Evolutionary conservation across 495 filamentous ascomycete genomes (phyloP), one percentile per base, ranked within the genome.

Genomic region (Bryoglossum gracile): DNA sequence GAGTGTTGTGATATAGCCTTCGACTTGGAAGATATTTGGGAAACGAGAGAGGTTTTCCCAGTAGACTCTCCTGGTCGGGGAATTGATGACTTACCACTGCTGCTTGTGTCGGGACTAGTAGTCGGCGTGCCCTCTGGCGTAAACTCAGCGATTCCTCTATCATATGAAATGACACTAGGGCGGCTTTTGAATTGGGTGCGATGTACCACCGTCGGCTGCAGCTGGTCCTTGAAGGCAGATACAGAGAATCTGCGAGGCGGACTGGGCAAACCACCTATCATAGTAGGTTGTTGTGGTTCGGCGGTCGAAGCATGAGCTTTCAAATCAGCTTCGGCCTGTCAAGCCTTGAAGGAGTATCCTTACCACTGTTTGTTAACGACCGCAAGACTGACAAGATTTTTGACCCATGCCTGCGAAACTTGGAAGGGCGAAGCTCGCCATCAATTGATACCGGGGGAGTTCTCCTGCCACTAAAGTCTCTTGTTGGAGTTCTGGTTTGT

Each of bases 151-250:
- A 44, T 22, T 13, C 16, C 53, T 49, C 45, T 53, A 16, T 56
- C 57, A 32, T 48, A 36, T 9, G 52, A 56, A 18, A 55, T 51
- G 18, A 57, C 14, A 17, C 50, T 52, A 23, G 58, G 58, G 14
- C 58, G 36, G 21, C 53, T 58, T 44, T 71, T 72, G 24, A 61
- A 56, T 21, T 63, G 53, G 21, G 62, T 43, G 28, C 72, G 65
- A 56, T 68, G 69, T 13, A 77, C 67, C 5, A 74, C 64, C 0
- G 70, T 76, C 0, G 68, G 67, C 16, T 73, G 67, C 32, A 67
- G 55, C 16, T 64, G 64, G 25, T 46, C 50, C 25, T 68, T 69
- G 13, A 72, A 57, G 26, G 73, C 54, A 13, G 67, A 62, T 49
- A 63, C 58, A 16, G 72, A 70, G 51, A 75, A 67, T 48, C 64